Evolutionary conservation across 768 basidiomycete genomes (phyloP), one percentile per base, ranked within the genome.

Genomic region (Leccinum arenicola): DNA sequence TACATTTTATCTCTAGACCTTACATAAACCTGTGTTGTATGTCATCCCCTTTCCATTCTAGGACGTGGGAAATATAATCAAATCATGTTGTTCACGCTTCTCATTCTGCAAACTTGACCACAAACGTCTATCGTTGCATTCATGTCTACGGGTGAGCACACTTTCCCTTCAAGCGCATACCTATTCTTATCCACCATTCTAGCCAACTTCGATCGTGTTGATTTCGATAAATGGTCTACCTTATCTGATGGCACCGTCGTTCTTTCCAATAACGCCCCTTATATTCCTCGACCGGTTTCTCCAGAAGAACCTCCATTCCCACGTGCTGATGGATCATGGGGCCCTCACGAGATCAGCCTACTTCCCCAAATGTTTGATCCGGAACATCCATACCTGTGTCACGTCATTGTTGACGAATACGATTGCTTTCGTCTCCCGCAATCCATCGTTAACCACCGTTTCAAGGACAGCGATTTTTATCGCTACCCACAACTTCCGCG

Each of bases 381-480:
- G 2, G 47, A 55, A 19, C 33, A 55, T 27, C 55, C 47, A 0
- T 55, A 50, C 17, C 12, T 54, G 3, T n/a, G 19, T 9, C 15
- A 49, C 3, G 31, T 49, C 21, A 33, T 55, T 4, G 29, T 55
- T 15, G 17, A 55, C 1, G 55, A 23, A 4, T 29, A 55, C 12
- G 8, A 49, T 17, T 25, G 10, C 31, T 55, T 55, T 35, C 21
- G 11, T 12, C 23, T 52, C 0, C 50, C 36, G 2, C 50, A 15
- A 5, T 27, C 35, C 27, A 17, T 56, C 17, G 6, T 14, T 1
- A 19, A 1, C 23, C 56, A 52, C 23, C 36, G n/a, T 8, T 19
- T 58, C 8, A 55, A 19, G 21, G 52, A 58, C 12, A 47, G 52
- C n/a, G 43, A 58, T 19, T 58, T 55, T 45, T 58, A 55, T 36